A percentile compares a stretch with the other conserved stretches of the same genome.
Evolutionary conservation across 2,329 filamentous ascomycete species (phyloP).

Genomic region (Penicillium sp.): DNA sequence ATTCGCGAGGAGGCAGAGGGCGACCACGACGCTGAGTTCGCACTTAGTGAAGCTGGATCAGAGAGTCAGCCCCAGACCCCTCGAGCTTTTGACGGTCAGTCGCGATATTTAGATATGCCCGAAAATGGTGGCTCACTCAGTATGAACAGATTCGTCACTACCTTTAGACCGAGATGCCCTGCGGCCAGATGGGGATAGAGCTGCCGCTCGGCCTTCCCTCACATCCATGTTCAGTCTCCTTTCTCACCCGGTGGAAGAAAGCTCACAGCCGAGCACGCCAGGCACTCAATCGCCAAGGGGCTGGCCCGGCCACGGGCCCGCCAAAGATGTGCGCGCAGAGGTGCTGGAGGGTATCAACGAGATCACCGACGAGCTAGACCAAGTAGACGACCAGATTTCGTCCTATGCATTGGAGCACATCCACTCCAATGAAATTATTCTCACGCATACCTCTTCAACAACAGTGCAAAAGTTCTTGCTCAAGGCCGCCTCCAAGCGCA

Average conservation of each 20-base stretch:
- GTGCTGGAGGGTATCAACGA: slow-evolving; percentile 93
- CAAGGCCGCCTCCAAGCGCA: slow-evolving; percentile 81
- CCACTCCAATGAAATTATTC: slow-evolving; percentile 85
- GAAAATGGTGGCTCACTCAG: slow-evolving; percentile 11
- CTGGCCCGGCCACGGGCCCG: slow-evolving; percentile 27
- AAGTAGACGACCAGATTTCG: slow-evolving; percentile 91
- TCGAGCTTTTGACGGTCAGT: slow-evolving; percentile 36
- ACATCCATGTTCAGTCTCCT: slow-evolving; percentile 85
- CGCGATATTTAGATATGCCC: neutral
- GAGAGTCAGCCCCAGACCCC: slow-evolving; percentile 51
- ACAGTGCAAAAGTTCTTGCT: slow-evolving; percentile 89
- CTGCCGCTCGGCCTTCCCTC: slow-evolving; percentile 57
- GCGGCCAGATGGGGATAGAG: slow-evolving; percentile 33
- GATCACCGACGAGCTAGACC: slow-evolving; percentile 90
- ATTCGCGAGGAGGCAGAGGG: slow-evolving; percentile 90
- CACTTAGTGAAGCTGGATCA: slow-evolving; percentile 59
- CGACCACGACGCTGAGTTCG: slow-evolving; percentile 64
- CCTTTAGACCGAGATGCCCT: slow-evolving; percentile 29
- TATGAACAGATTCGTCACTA: slow-evolving; percentile 27
- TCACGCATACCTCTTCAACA: slow-evolving; percentile 80
- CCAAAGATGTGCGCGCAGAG: slow-evolving; percentile 77
- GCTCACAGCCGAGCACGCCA: slow-evolving; percentile 40
- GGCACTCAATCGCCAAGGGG: slow-evolving; percentile 37
- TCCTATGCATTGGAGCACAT: slow-evolving; percentile 87
- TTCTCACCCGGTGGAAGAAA: slow-evolving; percentile 59